Evolutionary conservation across 768 basidiomycete species (phyloP).

Genomic region (Lyophyllum shimeji): DNA sequence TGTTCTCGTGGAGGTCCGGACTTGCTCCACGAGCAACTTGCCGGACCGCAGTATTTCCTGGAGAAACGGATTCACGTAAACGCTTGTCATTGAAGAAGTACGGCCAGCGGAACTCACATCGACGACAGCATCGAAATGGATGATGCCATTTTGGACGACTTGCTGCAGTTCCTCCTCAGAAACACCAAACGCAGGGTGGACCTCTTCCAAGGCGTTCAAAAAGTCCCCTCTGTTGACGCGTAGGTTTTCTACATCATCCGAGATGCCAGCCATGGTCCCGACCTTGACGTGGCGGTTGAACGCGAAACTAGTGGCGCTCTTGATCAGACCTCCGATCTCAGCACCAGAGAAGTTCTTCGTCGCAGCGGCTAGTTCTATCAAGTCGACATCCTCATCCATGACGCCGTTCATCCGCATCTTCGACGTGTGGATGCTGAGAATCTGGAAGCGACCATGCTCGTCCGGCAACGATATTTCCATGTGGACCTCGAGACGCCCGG

Average conservation of each 20-base stretch:
- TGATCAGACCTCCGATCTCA: slow-evolving; percentile 93
- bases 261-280: slow-evolving; percentile 95
- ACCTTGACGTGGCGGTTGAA: slow-evolving; percentile 98
- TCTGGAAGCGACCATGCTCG: slow-evolving; percentile 88
- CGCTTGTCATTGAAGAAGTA: background rate
- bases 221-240: slow-evolving; percentile 88
- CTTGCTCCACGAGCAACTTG: slow-evolving; percentile 89
- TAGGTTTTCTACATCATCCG: slow-evolving; percentile 92
- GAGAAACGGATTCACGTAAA: slow-evolving; percentile 1
- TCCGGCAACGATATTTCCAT: slow-evolving; percentile 99
- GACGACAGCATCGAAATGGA: slow-evolving; percentile 74
- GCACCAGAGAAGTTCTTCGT: slow-evolving; percentile 99
- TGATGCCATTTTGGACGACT: slow-evolving; percentile 96
- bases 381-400: slow-evolving; percentile 84
- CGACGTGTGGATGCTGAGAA: slow-evolving; percentile 90
- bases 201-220: slow-evolving; percentile 86
- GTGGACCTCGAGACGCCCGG: slow-evolving; percentile 98
- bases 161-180: slow-evolving; percentile 93
- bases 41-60: slow-evolving; percentile 88
- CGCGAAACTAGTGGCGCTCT: slow-evolving; percentile 97
- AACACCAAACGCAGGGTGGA: slow-evolving; percentile 96
- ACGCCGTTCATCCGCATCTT: slow-evolving; percentile 93
- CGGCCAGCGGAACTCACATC: slow-evolving; percentile 55
- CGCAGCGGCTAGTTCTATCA: slow-evolving; percentile 72
- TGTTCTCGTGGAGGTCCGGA: slow-evolving; percentile 84